Base-by-base conservation (phyloP, 768 basidiomycete species). In the Suillus brevipes region DNA sequence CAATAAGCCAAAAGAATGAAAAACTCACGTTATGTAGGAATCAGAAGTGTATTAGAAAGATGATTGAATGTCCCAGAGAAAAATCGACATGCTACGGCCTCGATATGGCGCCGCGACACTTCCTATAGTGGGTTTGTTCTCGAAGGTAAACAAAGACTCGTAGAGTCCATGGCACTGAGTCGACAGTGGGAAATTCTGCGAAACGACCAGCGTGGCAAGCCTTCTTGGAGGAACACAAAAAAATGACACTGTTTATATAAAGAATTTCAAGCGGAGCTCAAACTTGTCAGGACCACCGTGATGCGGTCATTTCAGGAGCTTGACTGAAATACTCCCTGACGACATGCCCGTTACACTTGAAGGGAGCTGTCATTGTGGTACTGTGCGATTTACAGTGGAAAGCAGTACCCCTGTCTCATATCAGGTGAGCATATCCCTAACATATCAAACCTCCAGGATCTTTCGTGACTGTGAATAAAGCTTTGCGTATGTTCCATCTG, bases 401-500 rank as follows among this genome's bases (percentile, higher is more conserved):
- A 80, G 78, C 0, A 88, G 85, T 69, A 88, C 86, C 0, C 80
- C 87, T 2, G 80, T 88, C 6, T 88, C 88, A 8, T 90, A 88
- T 70, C 87, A 88, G 78, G 87, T 86, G 13, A 36, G 65, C 36
- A 28, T 13, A 43, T 10, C 3, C 13, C 2, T 8, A 31, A 53
- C 28, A 45, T 31, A 38, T 23, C 2, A 10, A 28, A 5, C 25
- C 40, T 31, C 37, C 10, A n/a, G 8, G 9, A 40, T 49, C 42
- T 50, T 57, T 13, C 40, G 4, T 34, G 47, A 43, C 25, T 6
- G 5, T 8, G 36, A 14, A 16, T 50, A 45, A 56, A 88, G 85
- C 72, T 89, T 38, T 90, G 89, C 68, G 61, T 85, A 6, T 90
- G 89, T 71, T 89, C 87, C 40, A 89, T 90, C 66, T 90, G 89